Evolutionary conservation across 768 basidiomycete species (phyloP), one percentile per base, ranked within the genome.

Genomic region (Pleurotus ostreatus): DNA sequence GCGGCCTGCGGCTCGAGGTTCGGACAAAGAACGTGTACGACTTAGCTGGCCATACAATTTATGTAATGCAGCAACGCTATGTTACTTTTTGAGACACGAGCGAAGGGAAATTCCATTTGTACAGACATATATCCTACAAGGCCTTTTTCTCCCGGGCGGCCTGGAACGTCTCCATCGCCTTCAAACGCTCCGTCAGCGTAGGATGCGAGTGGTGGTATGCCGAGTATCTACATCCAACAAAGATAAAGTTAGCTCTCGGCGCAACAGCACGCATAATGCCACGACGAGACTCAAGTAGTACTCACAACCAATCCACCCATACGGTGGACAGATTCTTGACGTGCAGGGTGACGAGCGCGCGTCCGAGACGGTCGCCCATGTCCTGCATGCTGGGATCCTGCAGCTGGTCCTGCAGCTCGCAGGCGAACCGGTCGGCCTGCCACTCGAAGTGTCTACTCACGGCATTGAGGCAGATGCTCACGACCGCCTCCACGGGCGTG

Each of bases 121-220:
- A 44, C 20, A n/a, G n/a, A 23, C 23, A 15, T 15, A 5, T 15
- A 47, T 23, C 15, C 51, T 53, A 53, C 51, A 53, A 53, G n/a
- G 51, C 55, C 15, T 62, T 58, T 55, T 60, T 60, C 62, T 74
- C 67, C 34, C 73, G 72, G 59, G 75, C 70, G 4, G 68, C 70
- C 62, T 84, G 79, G 75, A 81, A 84, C n/a, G 71, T 67, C 57
- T 96, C 92, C 39, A 97, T 78, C 2, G 84, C 92, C 60, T 82
- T 85, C 64, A 98, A 74, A 6, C 95, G 82, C 74, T 99, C 95
- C 38, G 90, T 88, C 61, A 99, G 70, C 2, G 94, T 97, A 4
- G 96, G 96, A 70, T 99, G 96, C 46, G 91, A 94, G 71, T 98
- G 93, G 69, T 97, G 93, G 63, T 93, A 97, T 18, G 92, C 91